Conservation (phyloP, 805 yeast species). For the Lachancea waltii region DNA sequence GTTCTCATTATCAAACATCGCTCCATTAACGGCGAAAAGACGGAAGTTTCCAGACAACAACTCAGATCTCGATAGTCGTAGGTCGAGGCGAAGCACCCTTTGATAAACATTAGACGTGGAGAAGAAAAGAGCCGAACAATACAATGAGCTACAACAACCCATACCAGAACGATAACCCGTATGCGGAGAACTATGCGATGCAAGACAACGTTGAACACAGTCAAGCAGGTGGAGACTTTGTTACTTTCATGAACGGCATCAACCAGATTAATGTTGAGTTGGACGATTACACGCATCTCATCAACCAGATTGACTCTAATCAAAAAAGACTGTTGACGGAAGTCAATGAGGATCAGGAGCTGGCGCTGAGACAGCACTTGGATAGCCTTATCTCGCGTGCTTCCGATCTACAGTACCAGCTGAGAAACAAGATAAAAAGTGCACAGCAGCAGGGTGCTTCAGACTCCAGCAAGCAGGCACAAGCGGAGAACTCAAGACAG, state of each 20-base stretch:
- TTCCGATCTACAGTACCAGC: constrained; percentile 62
- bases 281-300: constrained; percentile 61
- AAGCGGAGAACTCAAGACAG: constrained; percentile 82
- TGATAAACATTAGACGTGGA: too few species aligned
- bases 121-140: too few species aligned
- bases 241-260: constrained; percentile 61
- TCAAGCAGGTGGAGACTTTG: constrained; percentile 42
- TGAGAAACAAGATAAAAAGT: constrained; percentile 70
- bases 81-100: too few species aligned
- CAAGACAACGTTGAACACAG: constrained; percentile 13
- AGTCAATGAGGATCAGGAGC: constrained; percentile 63
- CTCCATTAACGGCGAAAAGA: too few species aligned
- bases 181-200: constrained; percentile 21
- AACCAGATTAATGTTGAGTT: constrained; percentile 62
- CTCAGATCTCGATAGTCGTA: too few species aligned
- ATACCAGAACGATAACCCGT: constrained; percentile 21
- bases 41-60: too few species aligned
- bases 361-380: constrained; percentile 63
- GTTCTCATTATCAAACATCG: not conserved
- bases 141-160: constrained; percentile 33
- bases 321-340: constrained; percentile 70
- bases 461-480: constrained; percentile 79
- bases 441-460: constrained; percentile 64
- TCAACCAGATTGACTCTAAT: constrained; percentile 61
- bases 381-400: constrained; percentile 76